A percentile compares a stretch with the other conserved stretches of the same genome.
Conservation (phyloP, 441 rosid species). For the Melastoma candidum region DNA sequence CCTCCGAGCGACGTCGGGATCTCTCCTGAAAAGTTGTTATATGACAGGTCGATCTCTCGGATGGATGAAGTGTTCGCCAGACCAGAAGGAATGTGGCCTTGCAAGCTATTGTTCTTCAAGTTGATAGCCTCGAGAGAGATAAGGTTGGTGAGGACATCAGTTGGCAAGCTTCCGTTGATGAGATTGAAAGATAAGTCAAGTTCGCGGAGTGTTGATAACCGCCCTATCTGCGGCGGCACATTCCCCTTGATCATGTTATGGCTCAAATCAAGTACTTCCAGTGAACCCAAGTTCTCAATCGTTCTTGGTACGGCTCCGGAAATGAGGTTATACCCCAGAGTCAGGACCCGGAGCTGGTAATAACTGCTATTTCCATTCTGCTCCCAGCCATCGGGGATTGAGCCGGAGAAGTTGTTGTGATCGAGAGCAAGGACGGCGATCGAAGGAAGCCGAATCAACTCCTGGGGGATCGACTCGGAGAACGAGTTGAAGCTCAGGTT, state of each 20-base stretch:
- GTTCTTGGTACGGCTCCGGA: slow-evolving; percentile 39
- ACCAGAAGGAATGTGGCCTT: slow-evolving; percentile 35
- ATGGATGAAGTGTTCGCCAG: slow-evolving; percentile 40
- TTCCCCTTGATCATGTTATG: slow-evolving; percentile 57
- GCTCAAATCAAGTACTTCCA: slow-evolving; percentile 39
- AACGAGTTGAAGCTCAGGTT: slow-evolving; percentile 51
- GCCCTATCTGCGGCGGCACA: slow-evolving; percentile 46
- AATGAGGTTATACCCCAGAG: slow-evolving; percentile 35
- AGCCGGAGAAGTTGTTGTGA: slow-evolving; percentile 50
- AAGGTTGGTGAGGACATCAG: slow-evolving; percentile 25
- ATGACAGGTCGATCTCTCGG: slow-evolving; percentile 39
- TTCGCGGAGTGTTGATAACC: slow-evolving; percentile 35
- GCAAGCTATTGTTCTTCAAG: slow-evolving; percentile 41
- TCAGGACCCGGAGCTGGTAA: slow-evolving; percentile 27
- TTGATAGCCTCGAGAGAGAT: slow-evolving; percentile 47
- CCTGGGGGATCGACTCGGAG: slow-evolving; percentile 35
- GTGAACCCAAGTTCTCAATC: slow-evolving; percentile 27
- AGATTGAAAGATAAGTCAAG: slow-evolving; percentile 61
- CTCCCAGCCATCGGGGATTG: slow-evolving; percentile 31
- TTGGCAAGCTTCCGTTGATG: slow-evolving; percentile 48
- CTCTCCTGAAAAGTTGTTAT: slow-evolving; percentile 42
- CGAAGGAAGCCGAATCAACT: slow-evolving; percentile 32
- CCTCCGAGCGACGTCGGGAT: slow-evolving; percentile 35
- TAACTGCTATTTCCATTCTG: slow-evolving; percentile 17
- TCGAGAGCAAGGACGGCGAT: slow-evolving; percentile 46